Evolutionary conservation across 352 stramenopile species (phyloP).

Genomic region (Vaucheria bursata): DNA sequence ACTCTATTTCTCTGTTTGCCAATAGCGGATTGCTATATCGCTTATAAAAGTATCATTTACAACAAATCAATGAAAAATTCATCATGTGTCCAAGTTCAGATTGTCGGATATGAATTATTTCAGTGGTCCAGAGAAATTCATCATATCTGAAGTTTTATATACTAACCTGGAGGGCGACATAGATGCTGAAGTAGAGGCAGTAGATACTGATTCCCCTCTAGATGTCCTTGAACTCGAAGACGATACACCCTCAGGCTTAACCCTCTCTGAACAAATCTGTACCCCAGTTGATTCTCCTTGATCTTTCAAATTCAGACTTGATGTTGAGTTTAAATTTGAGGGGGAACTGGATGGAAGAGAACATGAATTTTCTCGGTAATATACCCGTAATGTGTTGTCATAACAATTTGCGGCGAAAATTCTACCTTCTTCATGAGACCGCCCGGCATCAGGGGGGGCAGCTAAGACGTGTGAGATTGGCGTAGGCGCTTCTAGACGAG

Average conservation of each 20-base stretch:
- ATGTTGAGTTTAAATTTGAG: not conserved
- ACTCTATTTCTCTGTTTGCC: too few relatives aligned
- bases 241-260: not conserved
- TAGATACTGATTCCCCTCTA: not conserved
- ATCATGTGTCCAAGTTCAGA: too few relatives aligned
- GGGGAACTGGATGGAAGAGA: too few relatives aligned
- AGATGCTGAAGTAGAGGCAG: not conserved
- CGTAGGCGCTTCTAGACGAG: slow-evolving; percentile 21
- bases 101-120: too few relatives aligned
- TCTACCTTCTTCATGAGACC: slow-evolving; percentile 24
- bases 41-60: too few relatives aligned
- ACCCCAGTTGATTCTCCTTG: not conserved
- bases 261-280: not conserved
- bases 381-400: slow-evolving; percentile 34
- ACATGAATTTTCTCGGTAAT: slow-evolving; percentile 14
- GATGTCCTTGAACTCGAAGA: too few relatives aligned
- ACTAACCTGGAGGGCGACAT: not conserved
- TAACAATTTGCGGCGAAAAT: slow-evolving; percentile 32
- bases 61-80: too few relatives aligned
- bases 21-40: too few relatives aligned
- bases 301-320: not conserved
- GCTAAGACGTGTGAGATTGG: slow-evolving; percentile 31
- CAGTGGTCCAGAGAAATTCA: too few relatives aligned
- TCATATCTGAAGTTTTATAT: too few relatives aligned
- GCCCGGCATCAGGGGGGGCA: slow-evolving; percentile 20